A percentile compares a stretch with the other conserved stretches of the same genome.
phyloP scores from a whole-genome alignment of 345 rosid species.

The Excoecaria agallocha region DNA sequence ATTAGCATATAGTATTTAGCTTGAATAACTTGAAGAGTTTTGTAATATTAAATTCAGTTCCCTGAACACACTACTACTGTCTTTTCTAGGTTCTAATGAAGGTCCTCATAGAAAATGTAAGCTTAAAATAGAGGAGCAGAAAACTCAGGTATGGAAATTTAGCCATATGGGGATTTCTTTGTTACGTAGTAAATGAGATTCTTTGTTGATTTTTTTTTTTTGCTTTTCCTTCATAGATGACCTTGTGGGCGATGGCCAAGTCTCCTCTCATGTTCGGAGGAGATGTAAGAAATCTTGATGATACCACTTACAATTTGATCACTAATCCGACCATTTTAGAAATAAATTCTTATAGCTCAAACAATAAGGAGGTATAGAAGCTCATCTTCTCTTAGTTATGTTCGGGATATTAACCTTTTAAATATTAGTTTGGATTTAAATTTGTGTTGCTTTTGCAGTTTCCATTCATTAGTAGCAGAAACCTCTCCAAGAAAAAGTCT shows the following conservation, averaged over 20 bases:
- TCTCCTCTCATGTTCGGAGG: slow-evolving; percentile 97
- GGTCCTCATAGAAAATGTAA: slow-evolving; percentile 78
- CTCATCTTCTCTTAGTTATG: not conserved
- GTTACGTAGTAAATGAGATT: not conserved
- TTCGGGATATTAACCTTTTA: slow-evolving; percentile 12
- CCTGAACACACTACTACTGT: slow-evolving; percentile 13
- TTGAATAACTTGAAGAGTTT: not conserved
- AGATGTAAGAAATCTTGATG: slow-evolving; percentile 72
- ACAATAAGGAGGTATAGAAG: slow-evolving; percentile 67
- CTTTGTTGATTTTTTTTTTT: slow-evolving; percentile 4
- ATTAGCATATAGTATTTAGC: not conserved
- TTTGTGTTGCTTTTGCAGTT: slow-evolving; percentile 42
- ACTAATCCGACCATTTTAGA: slow-evolving; percentile 69
- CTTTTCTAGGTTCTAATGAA: slow-evolving; percentile 48
- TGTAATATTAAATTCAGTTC: slow-evolving; percentile 1
- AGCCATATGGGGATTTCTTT: not conserved
- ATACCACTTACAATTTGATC: slow-evolving; percentile 53
- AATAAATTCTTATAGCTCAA: slow-evolving; percentile 64
- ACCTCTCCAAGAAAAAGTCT: slow-evolving; percentile 14
- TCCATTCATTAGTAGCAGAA: slow-evolving; percentile 39
- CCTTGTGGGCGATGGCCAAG: slow-evolving; percentile 89
- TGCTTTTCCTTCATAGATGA: slow-evolving; percentile 53
- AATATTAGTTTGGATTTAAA: slow-evolving; percentile 1
- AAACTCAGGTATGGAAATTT: slow-evolving; percentile 61
- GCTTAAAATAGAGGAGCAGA: slow-evolving; percentile 63